Conservation (phyloP, 2,329 filamentous ascomycete species). For the Macrophomina pseudophaseolina region DNA sequence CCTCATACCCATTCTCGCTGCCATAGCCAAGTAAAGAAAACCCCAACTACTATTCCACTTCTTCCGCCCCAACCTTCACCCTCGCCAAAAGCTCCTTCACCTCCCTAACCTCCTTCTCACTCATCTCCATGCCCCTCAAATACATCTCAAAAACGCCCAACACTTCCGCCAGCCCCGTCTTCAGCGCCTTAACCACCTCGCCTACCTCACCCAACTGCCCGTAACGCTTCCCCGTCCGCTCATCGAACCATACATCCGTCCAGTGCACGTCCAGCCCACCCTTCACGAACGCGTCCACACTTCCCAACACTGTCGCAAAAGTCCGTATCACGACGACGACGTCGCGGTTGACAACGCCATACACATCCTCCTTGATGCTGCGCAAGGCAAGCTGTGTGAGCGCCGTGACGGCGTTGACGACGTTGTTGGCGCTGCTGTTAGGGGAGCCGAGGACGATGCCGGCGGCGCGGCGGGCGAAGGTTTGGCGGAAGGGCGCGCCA, state of each 20-base stretch:
- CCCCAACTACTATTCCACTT: conserved; percentile 28
- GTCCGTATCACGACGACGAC: conserved; percentile 75
- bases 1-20: neutral
- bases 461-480: conserved; percentile 68
- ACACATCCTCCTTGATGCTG: conserved; percentile 80
- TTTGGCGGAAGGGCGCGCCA: conserved; percentile 72
- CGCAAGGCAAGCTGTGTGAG: conserved; percentile 72
- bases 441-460: conserved; percentile 75
- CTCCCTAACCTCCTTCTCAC: conserved; percentile 70
- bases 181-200: conserved; percentile 68
- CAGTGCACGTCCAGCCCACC: conserved; percentile 68
- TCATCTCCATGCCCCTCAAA: conserved; percentile 71
- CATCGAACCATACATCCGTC: conserved; percentile 72
- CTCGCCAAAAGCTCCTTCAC: conserved; percentile 66
- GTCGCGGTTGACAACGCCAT: conserved; percentile 83
- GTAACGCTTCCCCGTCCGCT: conserved; percentile 46
- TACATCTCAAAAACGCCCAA: conserved; percentile 77
- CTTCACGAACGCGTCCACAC: conserved; percentile 70
- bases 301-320: conserved; percentile 70
- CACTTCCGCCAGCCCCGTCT: conserved; percentile 67
- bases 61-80: conserved; percentile 30
- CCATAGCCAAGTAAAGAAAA: neutral
- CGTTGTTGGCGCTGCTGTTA: conserved; percentile 61
- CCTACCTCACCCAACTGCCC: conserved; percentile 69
- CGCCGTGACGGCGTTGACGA: conserved; percentile 65